Conservation (phyloP, 305 asterid genomes). For the Rubia tinctorum region DNA sequence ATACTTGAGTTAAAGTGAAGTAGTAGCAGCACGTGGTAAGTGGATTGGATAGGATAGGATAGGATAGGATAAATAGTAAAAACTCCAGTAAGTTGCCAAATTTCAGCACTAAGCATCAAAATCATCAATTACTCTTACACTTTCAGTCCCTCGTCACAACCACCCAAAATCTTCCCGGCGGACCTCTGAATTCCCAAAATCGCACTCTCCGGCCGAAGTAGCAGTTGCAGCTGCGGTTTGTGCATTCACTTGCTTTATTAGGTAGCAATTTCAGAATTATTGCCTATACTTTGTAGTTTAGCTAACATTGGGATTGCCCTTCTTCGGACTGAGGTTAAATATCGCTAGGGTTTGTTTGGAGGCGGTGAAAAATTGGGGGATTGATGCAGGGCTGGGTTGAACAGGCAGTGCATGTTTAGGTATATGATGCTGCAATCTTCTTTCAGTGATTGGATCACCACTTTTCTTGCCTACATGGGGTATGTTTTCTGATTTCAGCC, state of each 20-base stretch:
- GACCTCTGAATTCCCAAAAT: neutral
- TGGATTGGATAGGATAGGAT: neutral
- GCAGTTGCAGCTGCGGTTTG: neutral
- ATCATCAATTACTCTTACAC: neutral
- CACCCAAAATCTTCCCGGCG: conserved; percentile 4
- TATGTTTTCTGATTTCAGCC: conserved; percentile 48
- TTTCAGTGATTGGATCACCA: conserved; percentile 64
- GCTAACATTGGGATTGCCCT: neutral
- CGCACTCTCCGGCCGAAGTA: neutral
- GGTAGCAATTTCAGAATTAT: neutral
- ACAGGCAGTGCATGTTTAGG: conserved; percentile 26
- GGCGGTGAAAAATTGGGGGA: neutral
- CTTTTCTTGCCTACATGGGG: conserved; percentile 78
- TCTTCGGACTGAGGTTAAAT: neutral
- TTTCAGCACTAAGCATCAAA: neutral
- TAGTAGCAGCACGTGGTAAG: neutral
- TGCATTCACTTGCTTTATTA: neutral
- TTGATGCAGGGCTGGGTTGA: conserved; percentile 18
- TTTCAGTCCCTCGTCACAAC: neutral
- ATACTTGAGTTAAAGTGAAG: too few relatives aligned
- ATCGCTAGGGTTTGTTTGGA: conserved; percentile 2
- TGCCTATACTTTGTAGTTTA: neutral
- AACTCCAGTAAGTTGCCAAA: neutral
- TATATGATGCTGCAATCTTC: conserved; percentile 57
- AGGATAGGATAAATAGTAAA: neutral